A percentile compares a stretch with the other conserved stretches of the same genome.
These are phyloP conservation scores for Cardamine chenopodiifolia DNA, from an alignment of 345 rosid species.

Conservation along the genomic window DNA sequence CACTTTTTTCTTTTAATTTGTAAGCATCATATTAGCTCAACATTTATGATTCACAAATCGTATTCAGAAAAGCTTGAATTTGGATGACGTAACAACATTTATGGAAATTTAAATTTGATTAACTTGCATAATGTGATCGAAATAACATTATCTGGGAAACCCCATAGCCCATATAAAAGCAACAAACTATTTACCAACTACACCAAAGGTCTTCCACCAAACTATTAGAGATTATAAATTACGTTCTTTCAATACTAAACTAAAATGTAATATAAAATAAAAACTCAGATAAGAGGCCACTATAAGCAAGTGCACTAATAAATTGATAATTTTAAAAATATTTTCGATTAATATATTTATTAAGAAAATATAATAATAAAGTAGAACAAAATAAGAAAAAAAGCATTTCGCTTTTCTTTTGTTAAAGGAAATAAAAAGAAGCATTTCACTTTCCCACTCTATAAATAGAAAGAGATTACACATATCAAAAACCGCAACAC, in stretches of 20 bases:
- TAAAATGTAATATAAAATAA: slow-evolving; percentile 3
- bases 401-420: slow-evolving; percentile 15
- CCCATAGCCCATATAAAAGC: not conserved
- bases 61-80: not conserved
- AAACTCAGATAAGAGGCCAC: slow-evolving; percentile 12
- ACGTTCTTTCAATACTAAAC: not conserved
- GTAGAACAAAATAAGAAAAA: not conserved
- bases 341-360: not conserved
- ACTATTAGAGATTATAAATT: slow-evolving; percentile 3
- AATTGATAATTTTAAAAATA: not conserved
- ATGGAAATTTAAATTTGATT: not conserved
- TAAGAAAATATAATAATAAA: not conserved
- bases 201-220: not conserved
- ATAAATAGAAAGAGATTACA: slow-evolving; percentile 53
- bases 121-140: not conserved
- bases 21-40: not conserved
- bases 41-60: slow-evolving; percentile 1
- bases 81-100: not conserved
- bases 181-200: not conserved
- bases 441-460: slow-evolving; percentile 41
- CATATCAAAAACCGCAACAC: slow-evolving; percentile 26
- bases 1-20: not conserved
- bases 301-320: slow-evolving; percentile 24
- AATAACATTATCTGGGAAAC: not conserved
- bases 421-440: not conserved